Evolutionary conservation across 176 grass and related monocot species (phyloP).

Genomic region (Hordeum marinum): DNA sequence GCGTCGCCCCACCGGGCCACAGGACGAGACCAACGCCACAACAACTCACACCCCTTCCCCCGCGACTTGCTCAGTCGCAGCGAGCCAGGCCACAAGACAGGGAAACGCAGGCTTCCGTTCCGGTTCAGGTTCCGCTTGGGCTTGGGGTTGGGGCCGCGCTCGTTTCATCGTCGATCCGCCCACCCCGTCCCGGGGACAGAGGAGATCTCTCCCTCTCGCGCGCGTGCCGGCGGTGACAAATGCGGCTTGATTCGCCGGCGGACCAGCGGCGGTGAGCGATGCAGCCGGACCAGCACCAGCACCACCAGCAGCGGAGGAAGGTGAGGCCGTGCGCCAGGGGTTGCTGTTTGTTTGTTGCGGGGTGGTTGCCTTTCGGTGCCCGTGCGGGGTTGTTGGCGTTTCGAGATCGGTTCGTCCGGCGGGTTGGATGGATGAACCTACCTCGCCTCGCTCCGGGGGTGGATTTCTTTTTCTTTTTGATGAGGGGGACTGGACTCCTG

Average conservation of each 20-base stretch:
- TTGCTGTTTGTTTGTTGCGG: constrained; percentile 8
- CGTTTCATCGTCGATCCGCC: constrained; percentile 16
- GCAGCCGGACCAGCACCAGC: constrained; percentile 22
- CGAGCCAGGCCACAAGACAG: constrained; percentile 19
- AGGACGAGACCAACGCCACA: background rate
- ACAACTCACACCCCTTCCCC: background rate
- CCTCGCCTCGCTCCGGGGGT: background rate
- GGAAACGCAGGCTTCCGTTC: background rate
- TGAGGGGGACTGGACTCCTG: background rate
- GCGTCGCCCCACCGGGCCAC: background rate
- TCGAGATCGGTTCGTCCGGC: constrained; percentile 34
- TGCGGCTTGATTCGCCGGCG: constrained; percentile 34
- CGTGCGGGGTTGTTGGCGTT: constrained; percentile 26
- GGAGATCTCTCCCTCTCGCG: constrained; percentile 1
- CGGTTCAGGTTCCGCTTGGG: background rate
- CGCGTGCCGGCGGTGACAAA: constrained; percentile 28
- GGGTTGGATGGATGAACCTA: background rate
- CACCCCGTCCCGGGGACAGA: background rate
- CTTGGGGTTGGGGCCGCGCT: background rate
- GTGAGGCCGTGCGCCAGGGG: constrained; percentile 20
- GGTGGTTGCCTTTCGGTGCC: constrained; percentile 24
- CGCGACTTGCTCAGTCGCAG: constrained; percentile 45
- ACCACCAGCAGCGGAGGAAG: constrained; percentile 40
- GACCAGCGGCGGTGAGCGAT: constrained; percentile 21
- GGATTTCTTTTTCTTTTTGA: background rate